These are phyloP conservation scores for Lipomyces japonicus DNA, from an alignment of 805 yeast genomes.

Conservation along the genomic window DNA sequence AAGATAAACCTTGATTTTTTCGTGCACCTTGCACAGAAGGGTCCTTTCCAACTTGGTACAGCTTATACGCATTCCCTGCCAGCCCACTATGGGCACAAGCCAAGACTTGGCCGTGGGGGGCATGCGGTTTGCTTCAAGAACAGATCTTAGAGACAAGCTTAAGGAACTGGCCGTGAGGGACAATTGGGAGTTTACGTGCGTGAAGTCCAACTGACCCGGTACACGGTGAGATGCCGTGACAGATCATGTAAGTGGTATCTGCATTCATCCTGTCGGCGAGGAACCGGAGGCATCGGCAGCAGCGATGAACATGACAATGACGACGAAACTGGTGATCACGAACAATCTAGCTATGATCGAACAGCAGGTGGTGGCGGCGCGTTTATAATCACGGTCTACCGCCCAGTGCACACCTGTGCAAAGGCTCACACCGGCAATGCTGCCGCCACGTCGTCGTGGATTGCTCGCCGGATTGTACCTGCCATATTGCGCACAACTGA, in stretches of 20 bases:
- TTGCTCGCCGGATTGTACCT: constrained; percentile 14
- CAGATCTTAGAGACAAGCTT: constrained; percentile 11
- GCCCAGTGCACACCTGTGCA: constrained; percentile 13
- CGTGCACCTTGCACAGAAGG: too few relatives aligned
- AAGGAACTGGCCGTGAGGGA: constrained; percentile 14
- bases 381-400: constrained; percentile 16
- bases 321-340: too few relatives aligned
- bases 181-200: constrained; percentile 21
- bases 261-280: constrained; percentile 13
- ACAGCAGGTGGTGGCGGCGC: too few relatives aligned
- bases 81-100: too few relatives aligned
- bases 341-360: too few relatives aligned
- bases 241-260: constrained; percentile 15
- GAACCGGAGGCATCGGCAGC: neutral
- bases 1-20: too few relatives aligned
- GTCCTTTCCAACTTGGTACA: too few relatives aligned
- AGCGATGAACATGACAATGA: too few relatives aligned
- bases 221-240: constrained; percentile 17
- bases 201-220: constrained; percentile 16
- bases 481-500: constrained; percentile 2
- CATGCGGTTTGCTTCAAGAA: constrained; percentile 15
- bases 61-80: too few relatives aligned
- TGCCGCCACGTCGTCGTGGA: constrained; percentile 23
- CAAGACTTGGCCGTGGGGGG: constrained; percentile 12
- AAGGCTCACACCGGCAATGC: constrained; percentile 15